Evolutionary conservation across 257 asterid species (phyloP), one percentile per base, ranked within the genome.

Genomic region (Echites panduratus): DNA sequence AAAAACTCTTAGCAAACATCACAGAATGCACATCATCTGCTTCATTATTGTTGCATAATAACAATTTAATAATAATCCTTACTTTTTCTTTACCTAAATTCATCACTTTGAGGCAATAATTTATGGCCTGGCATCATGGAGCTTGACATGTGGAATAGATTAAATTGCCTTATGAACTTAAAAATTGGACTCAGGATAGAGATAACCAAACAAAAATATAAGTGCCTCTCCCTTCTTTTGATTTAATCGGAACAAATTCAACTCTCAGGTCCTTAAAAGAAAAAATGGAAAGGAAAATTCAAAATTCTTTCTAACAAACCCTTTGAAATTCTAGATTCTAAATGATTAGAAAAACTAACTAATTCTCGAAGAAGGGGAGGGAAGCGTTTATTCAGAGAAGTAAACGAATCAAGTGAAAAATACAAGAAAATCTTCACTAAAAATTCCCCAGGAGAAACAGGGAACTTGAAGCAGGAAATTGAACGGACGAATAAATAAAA

Each of bases 141-240:
- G 41, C 68, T 17, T 19, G 27, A 24, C 45, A 40, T 7, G 17
- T 32, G 24, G 22, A 62, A 24, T 14, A 32, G 68, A 62, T 32
- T 62, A 62, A 61, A 62, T 62, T 62, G 47, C 44, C 19, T 19
- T 20, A 62, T 62, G 43, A 62, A 27, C 66, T 59, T 59, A 32
- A 58, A 29, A 27, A 20, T 4, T 27, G 43, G 43, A 59, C 43
- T 5, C 41, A 12, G 41, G 43, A 12, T 27, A 29, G 41, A 27
- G 5, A 61, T 16, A 6, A 32, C 20, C 68, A 2, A 45, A 14
- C 4, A 61, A 16, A 32, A 62, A 17, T 35, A n/a, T 4, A 61
- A 62, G n/a, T 49, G 54, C 57, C 68, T 17, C 24, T 63, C 47
- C 22, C 22, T 50, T n/a, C 2, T 49, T 2, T 32, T 32, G 38